A percentile compares a stretch with the other conserved stretches of the same genome.
Evolutionary conservation across 345 rosid species (phyloP).

Genomic region (Populus nigra): DNA sequence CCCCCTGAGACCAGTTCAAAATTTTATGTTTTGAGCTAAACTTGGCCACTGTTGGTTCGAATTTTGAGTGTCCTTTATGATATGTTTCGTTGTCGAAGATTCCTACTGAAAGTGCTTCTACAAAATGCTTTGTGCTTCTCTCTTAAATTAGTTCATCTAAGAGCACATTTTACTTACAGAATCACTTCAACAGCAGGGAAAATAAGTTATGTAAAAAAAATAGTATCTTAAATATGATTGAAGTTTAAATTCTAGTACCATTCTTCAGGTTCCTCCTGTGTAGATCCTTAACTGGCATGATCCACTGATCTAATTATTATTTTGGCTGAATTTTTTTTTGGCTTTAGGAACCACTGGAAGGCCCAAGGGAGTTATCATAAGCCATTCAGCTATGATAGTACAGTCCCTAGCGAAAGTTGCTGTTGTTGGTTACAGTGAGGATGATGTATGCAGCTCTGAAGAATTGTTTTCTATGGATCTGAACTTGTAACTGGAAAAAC

Average conservation of each 20-base stretch:
- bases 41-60: not conserved
- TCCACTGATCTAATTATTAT: not conserved
- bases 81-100: not conserved
- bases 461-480: not conserved
- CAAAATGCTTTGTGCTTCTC: not conserved
- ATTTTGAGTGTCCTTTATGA: not conserved
- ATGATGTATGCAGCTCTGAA: conserved; percentile 58
- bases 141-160: not conserved
- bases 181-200: not conserved
- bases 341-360: conserved; percentile 76
- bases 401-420: conserved; percentile 87
- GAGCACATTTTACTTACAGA: not conserved
- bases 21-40: conserved; percentile 4
- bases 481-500: not conserved
- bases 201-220: not conserved
- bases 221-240: not conserved
- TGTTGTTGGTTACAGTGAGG: conserved; percentile 69
- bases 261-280: not conserved
- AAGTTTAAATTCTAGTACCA: not conserved
- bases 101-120: not conserved
- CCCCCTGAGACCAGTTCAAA: not conserved
- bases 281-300: not conserved
- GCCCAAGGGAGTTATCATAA: conserved; percentile 77
- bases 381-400: conserved; percentile 66
- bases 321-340: conserved; percentile 19